Evolutionary conservation across 202 grass and related monocot species (phyloP).

Genomic region (Elaeis oleifera): DNA sequence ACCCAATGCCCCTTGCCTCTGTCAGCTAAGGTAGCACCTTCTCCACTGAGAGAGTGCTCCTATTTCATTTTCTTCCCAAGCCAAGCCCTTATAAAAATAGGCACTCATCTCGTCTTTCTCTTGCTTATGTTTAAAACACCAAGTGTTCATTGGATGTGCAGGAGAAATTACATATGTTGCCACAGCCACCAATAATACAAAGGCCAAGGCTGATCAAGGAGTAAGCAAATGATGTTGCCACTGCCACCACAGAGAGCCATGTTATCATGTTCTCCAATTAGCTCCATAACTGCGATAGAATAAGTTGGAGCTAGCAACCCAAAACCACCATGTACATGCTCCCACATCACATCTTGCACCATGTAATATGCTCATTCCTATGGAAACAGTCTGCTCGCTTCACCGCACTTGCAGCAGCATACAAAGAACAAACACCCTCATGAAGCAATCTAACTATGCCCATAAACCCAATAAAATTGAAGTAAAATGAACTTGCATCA

Average conservation of each 20-base stretch:
- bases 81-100: too few species aligned
- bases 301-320: constrained; percentile 52
- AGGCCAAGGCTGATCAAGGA: constrained; percentile 90
- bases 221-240: constrained; percentile 83
- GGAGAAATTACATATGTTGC: too few species aligned
- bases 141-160: too few species aligned
- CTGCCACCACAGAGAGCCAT: constrained; percentile 87
- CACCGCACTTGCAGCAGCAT: constrained; percentile 43
- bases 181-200: constrained; percentile 24
- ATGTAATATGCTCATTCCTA: constrained; percentile 20
- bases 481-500: constrained; percentile 49
- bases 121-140: too few species aligned
- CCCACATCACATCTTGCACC: constrained; percentile 37
- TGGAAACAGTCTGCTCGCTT: constrained; percentile 90
- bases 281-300: constrained; percentile 70
- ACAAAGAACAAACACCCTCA: background rate
- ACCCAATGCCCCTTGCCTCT: too few species aligned
- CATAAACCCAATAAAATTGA: background rate
- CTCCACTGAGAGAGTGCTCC: too few species aligned
- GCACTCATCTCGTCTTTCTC: too few species aligned
- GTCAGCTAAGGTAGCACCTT: too few species aligned
- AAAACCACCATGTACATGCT: constrained; percentile 86
- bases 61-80: too few species aligned
- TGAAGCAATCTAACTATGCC: background rate
- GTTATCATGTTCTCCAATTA: constrained; percentile 83